Percentiles rank a stretch among this genome's conserved stretches.
Evolutionary conservation across 495 filamentous ascomycete genomes (phyloP).

Genomic region (Trichoderma virens): DNA sequence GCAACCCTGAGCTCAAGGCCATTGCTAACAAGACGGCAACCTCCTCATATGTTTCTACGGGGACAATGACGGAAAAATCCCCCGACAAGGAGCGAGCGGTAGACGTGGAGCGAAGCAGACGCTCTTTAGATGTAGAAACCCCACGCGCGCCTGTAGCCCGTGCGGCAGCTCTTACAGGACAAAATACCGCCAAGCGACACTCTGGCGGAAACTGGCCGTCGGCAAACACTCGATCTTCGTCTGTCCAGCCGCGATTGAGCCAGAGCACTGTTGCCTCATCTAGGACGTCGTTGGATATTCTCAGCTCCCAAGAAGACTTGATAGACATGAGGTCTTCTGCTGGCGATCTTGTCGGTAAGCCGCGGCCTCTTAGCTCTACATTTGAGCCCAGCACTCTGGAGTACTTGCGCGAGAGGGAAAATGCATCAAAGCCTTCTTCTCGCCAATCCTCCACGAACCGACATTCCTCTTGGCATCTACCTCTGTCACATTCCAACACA

Average conservation of each 20-base stretch:
- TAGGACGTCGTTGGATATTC: conserved; percentile 29
- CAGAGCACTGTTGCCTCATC: conserved; percentile 15
- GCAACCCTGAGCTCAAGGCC: conserved; percentile 43
- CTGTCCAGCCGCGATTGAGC: conserved; percentile 38
- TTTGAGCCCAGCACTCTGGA: conserved; percentile 65
- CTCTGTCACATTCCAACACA: background rate
- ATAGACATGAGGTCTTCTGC: background rate
- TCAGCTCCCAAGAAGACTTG: conserved; percentile 6
- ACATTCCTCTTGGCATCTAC: background rate
- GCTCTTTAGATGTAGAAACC: background rate
- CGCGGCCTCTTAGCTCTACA: conserved; percentile 61
- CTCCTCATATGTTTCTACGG: conserved; percentile 72
- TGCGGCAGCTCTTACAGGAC: background rate
- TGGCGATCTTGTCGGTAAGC: background rate
- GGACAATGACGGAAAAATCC: conserved; percentile 63
- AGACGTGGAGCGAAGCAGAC: background rate
- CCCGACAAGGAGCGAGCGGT: background rate
- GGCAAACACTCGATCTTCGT: conserved; percentile 33
- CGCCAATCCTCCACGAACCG: background rate
- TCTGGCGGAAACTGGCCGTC: conserved; percentile 3
- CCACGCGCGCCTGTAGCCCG: background rate
- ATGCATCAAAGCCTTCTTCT: conserved; percentile 23
- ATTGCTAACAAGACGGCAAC: conserved; percentile 35
- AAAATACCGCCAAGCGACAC: background rate
- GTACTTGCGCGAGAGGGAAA: conserved; percentile 58